Evolutionary conservation across 345 rosid genomes (phyloP).

Genomic region (Brassica juncea): DNA sequence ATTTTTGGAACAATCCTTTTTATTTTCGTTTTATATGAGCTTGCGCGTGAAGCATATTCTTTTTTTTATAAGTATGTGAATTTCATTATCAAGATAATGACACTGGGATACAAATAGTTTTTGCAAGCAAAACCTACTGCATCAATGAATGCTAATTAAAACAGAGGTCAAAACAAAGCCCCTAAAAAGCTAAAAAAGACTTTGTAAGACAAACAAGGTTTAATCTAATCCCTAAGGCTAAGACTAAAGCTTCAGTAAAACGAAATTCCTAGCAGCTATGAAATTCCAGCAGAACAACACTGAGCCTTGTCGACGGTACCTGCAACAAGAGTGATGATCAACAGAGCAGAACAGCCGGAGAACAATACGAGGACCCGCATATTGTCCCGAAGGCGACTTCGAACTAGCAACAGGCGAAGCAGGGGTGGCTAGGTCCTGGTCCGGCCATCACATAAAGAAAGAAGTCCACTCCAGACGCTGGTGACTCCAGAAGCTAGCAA

Average conservation of each 20-base stretch:
- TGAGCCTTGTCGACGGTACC: too few relatives aligned
- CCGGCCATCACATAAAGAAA: neutral
- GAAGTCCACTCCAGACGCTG: too few relatives aligned
- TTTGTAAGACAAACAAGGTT: neutral
- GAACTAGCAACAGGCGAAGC: neutral
- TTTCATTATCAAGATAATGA: neutral
- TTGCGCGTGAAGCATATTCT: too few relatives aligned
- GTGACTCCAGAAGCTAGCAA: too few relatives aligned
- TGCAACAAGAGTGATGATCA: too few relatives aligned
- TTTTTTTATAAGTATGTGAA: neutral
- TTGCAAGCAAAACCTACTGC: neutral
- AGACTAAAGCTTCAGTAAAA: neutral
- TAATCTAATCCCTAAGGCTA: neutral
- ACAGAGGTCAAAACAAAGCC: neutral
- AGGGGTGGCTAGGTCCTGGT: neutral
- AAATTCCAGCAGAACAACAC: too few relatives aligned
- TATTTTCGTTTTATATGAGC: constrained; percentile 3
- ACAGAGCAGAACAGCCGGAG: neutral
- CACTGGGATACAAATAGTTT: neutral
- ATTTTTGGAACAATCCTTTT: neutral
- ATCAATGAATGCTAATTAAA: neutral
- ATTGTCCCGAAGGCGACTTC: too few relatives aligned
- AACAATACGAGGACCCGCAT: neutral
- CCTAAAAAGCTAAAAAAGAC: neutral
- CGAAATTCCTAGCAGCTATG: neutral